Base-by-base conservation (phyloP, 2,329 filamentous ascomycete genomes). In the Epichloe gansuensis region DNA sequence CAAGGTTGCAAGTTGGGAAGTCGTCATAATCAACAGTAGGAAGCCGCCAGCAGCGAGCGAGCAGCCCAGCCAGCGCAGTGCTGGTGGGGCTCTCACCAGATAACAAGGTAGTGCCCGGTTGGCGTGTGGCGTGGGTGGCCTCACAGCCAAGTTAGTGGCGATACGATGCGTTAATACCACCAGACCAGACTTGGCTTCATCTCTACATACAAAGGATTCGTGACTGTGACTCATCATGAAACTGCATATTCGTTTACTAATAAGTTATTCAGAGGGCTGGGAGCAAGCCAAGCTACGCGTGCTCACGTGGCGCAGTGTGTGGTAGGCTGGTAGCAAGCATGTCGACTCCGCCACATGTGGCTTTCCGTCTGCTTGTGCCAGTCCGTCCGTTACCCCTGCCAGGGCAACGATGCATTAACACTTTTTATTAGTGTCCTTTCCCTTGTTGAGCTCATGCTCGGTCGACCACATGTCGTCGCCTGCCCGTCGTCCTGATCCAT, bases 381-480 rank as follows among this genome's bases (percentile, higher is more conserved):
- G 48, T 25, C n/a, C 25, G 31, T 47, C 31, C 25, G 49, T 40
- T 41, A 52, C 51, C 52, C 50, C 55, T 54, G 54, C 53, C 57
- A 54, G 53, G 55, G 55, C 54, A 53, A 41, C 51, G 52, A 54
- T 52, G 52, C 55, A 52, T 54, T 49, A 42, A 56, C 48, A 44
- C 48, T 49, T 49, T 45, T 45, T 39, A 34, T 31, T 31, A 41
- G 53, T 34, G 31, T 49, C 45, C 54, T 60, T 61, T 57, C 55
- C 58, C 55, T 59, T 51, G 55, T 65, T 59, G 59, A 63, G 64
- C 63, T 65, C 60, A 54, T 59, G 57, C 62, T 61, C 38, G n/a
- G 38, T 34, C 47, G 25, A 35, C 57, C 62, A 56, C 61, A 58
- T 62, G 61, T 60, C 60, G 61, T 59, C 58, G 48, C 31, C 43